Conservation (phyloP, 1,284 basidiomycete genomes). For the Sanghuangporus weigelae region DNA sequence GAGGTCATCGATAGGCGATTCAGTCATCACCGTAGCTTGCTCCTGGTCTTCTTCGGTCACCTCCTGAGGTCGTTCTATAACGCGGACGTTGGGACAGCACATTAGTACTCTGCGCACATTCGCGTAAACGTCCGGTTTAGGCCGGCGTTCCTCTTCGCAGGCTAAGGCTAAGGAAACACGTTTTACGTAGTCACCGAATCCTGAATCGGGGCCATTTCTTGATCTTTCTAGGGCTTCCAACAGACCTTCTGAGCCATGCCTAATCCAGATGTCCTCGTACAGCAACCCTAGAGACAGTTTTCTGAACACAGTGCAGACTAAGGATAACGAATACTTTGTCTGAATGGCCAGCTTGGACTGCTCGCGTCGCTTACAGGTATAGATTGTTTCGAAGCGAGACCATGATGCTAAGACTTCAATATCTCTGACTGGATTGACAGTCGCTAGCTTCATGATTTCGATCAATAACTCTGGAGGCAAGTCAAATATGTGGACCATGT, state of each 20-base stretch:
- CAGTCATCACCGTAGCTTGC: background rate
- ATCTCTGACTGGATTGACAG: conserved; percentile 2
- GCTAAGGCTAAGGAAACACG: background rate
- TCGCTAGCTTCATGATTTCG: conserved; percentile 4
- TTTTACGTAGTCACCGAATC: conserved; percentile 1
- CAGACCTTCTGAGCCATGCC: conserved; percentile 3
- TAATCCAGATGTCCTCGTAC: conserved; percentile 13
- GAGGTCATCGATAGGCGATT: background rate
- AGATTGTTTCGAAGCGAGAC: conserved; percentile 4
- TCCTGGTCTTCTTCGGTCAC: background rate
- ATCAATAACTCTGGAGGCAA: conserved; percentile 4
- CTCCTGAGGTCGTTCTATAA: background rate
- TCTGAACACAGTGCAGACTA: conserved; percentile 3
- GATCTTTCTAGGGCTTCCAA: background rate
- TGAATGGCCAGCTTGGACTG: background rate
- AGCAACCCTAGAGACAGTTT: background rate
- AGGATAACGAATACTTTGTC: background rate
- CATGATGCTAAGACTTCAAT: background rate
- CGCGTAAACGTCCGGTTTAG: background rate
- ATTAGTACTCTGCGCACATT: background rate
- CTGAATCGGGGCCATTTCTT: background rate
- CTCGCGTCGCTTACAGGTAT: background rate
- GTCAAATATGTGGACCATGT: background rate
- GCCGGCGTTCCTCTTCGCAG: background rate
- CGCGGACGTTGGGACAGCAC: conserved; percentile 2